phyloP scores from a whole-genome alignment of 345 rosid species.

The Sapria himalayana region DNA sequence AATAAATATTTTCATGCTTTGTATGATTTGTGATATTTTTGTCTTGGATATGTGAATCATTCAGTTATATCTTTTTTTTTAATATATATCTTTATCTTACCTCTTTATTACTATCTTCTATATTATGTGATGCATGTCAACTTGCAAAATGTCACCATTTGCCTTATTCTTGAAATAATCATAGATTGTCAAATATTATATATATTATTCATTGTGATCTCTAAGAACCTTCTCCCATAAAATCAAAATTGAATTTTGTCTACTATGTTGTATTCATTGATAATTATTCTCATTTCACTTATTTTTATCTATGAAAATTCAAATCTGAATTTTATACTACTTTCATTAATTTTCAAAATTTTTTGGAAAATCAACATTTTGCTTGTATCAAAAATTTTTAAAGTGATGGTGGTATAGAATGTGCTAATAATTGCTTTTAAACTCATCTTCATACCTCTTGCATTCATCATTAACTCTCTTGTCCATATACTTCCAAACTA shows the following conservation, averaged over 20 bases:
- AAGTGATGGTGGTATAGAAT: neutral
- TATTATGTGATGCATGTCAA: neutral
- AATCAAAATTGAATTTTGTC: neutral
- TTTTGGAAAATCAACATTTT: neutral
- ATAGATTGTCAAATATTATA: neutral
- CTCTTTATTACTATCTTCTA: neutral
- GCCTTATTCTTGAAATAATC: too few species aligned
- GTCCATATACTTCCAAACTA: neutral
- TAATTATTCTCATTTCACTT: neutral
- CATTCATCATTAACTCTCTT: conserved; percentile 2
- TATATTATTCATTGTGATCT: neutral
- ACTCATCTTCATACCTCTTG: neutral
- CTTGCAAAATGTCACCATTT: conserved; percentile 1
- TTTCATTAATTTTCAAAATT: neutral
- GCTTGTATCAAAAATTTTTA: neutral
- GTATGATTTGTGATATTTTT: conserved; percentile 2
- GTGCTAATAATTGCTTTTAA: neutral
- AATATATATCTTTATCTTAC: neutral
- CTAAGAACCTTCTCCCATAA: neutral
- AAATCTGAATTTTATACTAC: neutral
- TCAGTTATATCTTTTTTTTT: neutral
- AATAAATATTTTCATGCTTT: conserved; percentile 2
- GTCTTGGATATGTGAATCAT: conserved; percentile 1
- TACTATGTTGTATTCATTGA: neutral
- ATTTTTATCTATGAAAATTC: neutral